Percentiles rank a stretch among this genome's conserved stretches.
These are phyloP conservation scores for Neurospora sp. DNA, from an alignment of 495 filamentous ascomycete genomes.

Conservation along the genomic window DNA sequence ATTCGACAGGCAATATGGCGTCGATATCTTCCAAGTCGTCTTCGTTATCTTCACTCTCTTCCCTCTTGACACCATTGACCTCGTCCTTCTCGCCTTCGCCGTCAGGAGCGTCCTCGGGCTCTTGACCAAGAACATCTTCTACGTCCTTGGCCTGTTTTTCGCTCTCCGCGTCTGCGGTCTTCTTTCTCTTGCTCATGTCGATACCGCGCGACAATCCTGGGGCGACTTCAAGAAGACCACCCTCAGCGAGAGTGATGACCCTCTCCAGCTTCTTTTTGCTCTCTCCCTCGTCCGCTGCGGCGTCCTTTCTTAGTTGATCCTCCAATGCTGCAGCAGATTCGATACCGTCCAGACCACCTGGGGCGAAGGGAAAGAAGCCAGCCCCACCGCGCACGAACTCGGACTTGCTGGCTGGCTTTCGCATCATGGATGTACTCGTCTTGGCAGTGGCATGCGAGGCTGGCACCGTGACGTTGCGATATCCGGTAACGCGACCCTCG, in stretches of 20 bases:
- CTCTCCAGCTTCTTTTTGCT: conserved; percentile 53
- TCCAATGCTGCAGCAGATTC: conserved; percentile 70
- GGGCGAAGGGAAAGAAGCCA: conserved; percentile 92
- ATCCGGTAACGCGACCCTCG: conserved; percentile 87
- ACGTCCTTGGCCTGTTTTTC: conserved; percentile 56
- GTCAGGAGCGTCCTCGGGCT: conserved; percentile 45
- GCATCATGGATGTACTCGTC: conserved; percentile 83
- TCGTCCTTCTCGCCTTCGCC: conserved; percentile 32
- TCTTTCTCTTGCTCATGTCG: conserved; percentile 55
- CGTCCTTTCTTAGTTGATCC: conserved; percentile 40
- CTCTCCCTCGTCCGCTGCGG: conserved; percentile 21
- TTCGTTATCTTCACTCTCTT: conserved; percentile 34
- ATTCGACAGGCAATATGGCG: conserved; percentile 81
- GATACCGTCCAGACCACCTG: conserved; percentile 83
- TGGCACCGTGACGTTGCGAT: conserved; percentile 88
- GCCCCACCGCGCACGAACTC: conserved; percentile 94
- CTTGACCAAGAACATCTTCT: conserved; percentile 61
- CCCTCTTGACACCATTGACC: conserved; percentile 43
- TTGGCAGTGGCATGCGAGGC: conserved; percentile 87
- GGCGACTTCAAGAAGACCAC: conserved; percentile 68
- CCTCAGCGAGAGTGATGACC: conserved; percentile 72
- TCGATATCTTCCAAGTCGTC: conserved; percentile 74
- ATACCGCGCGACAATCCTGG: conserved; percentile 78
- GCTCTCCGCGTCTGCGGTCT: conserved; percentile 37
- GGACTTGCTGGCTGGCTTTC: conserved; percentile 77